phyloP scores from a whole-genome alignment of 345 rosid species.

The Heritiera littoralis region DNA sequence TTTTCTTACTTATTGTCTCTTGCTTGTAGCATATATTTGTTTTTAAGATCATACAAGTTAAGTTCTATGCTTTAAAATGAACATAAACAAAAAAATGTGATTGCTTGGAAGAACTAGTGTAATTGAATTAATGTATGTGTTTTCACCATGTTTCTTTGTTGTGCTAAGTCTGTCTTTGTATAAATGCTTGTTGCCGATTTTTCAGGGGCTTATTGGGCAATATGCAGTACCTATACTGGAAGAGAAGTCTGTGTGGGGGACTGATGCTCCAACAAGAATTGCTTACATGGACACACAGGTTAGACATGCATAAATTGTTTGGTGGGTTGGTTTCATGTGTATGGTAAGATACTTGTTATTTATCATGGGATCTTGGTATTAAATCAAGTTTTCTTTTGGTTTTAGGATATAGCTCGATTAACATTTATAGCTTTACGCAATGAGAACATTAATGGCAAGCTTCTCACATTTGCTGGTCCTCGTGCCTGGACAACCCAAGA shows the following conservation, averaged over 20 bases:
- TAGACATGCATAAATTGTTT: slow-evolving; percentile 16
- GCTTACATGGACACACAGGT: slow-evolving; percentile 99
- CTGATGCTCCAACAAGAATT: slow-evolving; percentile 94
- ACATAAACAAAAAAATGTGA: neutral
- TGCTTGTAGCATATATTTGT: neutral
- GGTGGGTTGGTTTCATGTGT: neutral
- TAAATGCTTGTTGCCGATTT: slow-evolving; percentile 22
- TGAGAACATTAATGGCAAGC: slow-evolving; percentile 67
- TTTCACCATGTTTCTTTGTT: neutral
- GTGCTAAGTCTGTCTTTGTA: neutral
- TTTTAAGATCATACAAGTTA: neutral
- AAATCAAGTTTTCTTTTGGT: slow-evolving; percentile 10
- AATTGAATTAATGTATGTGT: neutral
- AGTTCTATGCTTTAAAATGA: neutral
- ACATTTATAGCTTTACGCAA: slow-evolving; percentile 84
- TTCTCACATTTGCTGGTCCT: slow-evolving; percentile 94
- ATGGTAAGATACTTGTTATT: neutral
- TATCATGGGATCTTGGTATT: neutral
- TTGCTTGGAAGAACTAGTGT: slow-evolving; percentile 39
- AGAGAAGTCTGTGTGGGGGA: slow-evolving; percentile 99
- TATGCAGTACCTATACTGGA: slow-evolving; percentile 94
- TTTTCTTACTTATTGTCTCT: neutral
- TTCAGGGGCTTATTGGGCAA: slow-evolving; percentile 90
- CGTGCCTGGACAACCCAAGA: slow-evolving; percentile 98
- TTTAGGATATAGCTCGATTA: slow-evolving; percentile 87